Percentiles rank a stretch among this genome's conserved stretches.
These are phyloP conservation scores for Wickerhamiella bombiphila DNA, from an alignment of 805 yeast genomes.

Conservation along the genomic window DNA sequence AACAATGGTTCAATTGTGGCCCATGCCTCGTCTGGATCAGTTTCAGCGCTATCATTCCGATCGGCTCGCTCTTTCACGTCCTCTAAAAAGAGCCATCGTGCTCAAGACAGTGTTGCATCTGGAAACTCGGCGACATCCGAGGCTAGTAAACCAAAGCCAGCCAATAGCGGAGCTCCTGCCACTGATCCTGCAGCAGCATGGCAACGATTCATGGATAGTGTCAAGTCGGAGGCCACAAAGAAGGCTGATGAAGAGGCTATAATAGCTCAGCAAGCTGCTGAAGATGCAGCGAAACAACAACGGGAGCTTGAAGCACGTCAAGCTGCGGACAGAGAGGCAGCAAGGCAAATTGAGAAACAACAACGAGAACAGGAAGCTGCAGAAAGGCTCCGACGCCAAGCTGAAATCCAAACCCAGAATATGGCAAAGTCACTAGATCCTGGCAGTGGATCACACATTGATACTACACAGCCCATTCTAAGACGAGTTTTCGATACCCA, in stretches of 20 bases:
- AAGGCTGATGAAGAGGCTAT: slow-evolving; percentile 3
- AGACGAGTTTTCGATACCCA: slow-evolving; percentile 9
- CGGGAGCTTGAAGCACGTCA: slow-evolving; percentile 1
- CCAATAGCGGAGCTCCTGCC: neutral
- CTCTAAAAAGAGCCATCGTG: neutral
- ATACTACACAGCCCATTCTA: slow-evolving; percentile 6
- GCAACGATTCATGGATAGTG: slow-evolving; percentile 9
- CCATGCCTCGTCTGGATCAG: slow-evolving; percentile 4
- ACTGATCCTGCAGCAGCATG: slow-evolving; percentile 4
- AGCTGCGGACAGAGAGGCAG: neutral
- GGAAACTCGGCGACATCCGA: neutral
- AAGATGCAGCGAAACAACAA: slow-evolving; percentile 1
- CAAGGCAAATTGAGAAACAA: neutral
- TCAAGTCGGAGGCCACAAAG: slow-evolving; percentile 7
- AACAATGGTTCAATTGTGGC: neutral
- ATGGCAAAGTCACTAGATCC: slow-evolving; percentile 8
- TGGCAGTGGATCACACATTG: slow-evolving; percentile 3
- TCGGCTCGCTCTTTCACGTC: slow-evolving; percentile 4
- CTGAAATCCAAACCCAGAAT: neutral
- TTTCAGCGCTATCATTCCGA: slow-evolving; percentile 15
- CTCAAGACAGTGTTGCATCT: neutral
- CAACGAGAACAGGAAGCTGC: neutral
- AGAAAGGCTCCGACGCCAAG: neutral
- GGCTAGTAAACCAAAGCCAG: neutral
- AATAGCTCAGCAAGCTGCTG: slow-evolving; percentile 1